These are phyloP conservation scores for Mortierella sp. DNA, from an alignment of 371 early-diverging fungal species.

Conservation along the genomic window DNA sequence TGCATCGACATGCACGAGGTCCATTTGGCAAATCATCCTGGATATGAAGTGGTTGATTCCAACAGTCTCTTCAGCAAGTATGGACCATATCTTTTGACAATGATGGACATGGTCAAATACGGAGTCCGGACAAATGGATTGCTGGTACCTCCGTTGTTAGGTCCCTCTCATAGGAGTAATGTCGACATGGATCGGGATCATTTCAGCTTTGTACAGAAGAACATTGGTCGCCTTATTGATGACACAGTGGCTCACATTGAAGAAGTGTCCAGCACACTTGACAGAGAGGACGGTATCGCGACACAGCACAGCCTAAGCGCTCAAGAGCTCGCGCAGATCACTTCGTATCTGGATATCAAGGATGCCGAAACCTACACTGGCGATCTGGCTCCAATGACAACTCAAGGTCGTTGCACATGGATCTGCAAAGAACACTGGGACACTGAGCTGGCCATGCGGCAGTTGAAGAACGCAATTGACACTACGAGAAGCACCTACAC, in stretches of 20 bases:
- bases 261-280: background rate
- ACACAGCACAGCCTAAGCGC: no score
- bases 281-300: background rate
- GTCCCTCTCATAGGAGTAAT: background rate
- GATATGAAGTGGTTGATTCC: background rate
- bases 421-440: background rate
- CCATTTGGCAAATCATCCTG: constrained; percentile 11
- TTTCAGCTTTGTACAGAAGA: constrained; percentile 2
- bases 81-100: constrained; percentile 3
- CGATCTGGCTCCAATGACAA: background rate
- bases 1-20: background rate
- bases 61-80: constrained; percentile 1
- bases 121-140: background rate
- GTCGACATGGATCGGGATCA: no score
- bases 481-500: background rate
- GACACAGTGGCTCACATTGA: background rate
- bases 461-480: background rate
- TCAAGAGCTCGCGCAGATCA: background rate
- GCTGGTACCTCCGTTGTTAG: background rate
- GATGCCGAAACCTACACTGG: constrained; percentile 4
- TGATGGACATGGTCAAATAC: constrained; percentile 6
- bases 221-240: background rate
- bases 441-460: background rate
- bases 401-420: background rate
- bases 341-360: constrained; percentile 1